Evolutionary conservation across 176 grass and related monocot genomes (phyloP).

Genomic region (Musa itinerans): DNA sequence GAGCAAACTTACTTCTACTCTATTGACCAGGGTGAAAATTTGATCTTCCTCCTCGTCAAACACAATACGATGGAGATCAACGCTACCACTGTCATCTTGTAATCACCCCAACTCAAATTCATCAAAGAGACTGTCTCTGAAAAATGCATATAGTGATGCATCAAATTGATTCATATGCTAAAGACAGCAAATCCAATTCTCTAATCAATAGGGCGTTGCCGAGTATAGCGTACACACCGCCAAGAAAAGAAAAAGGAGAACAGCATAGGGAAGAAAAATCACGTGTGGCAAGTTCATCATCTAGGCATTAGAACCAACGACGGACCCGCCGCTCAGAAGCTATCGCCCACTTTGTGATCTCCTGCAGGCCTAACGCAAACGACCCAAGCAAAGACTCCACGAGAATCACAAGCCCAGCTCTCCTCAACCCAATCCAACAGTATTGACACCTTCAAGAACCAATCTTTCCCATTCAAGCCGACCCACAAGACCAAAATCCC

Average conservation of each 20-base stretch:
- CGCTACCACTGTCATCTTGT: conserved; percentile 9
- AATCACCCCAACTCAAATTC: conserved; percentile 44
- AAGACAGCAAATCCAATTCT: no score
- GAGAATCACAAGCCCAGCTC: background rate
- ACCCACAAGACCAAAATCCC: background rate
- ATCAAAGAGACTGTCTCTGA: conserved; percentile 5
- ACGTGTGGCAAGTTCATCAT: background rate
- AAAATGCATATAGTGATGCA: conserved; percentile 8
- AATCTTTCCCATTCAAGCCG: background rate
- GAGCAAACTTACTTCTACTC: conserved; percentile 9
- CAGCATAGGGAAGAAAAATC: background rate
- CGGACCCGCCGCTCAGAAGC: background rate
- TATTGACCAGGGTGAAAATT: conserved; percentile 3
- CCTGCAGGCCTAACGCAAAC: background rate
- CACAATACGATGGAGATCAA: conserved; percentile 1
- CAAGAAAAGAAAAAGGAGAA: background rate
- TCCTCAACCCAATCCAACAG: background rate
- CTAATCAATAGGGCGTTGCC: no score
- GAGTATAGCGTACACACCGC: no score
- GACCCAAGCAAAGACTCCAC: background rate
- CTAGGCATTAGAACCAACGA: background rate
- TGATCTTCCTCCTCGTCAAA: conserved; percentile 15
- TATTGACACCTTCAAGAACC: background rate
- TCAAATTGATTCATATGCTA: background rate
- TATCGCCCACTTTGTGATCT: background rate